These are phyloP conservation scores for Aphelidium insulamus DNA, from an alignment of 371 early-diverging fungal species.

Conservation along the genomic window DNA sequence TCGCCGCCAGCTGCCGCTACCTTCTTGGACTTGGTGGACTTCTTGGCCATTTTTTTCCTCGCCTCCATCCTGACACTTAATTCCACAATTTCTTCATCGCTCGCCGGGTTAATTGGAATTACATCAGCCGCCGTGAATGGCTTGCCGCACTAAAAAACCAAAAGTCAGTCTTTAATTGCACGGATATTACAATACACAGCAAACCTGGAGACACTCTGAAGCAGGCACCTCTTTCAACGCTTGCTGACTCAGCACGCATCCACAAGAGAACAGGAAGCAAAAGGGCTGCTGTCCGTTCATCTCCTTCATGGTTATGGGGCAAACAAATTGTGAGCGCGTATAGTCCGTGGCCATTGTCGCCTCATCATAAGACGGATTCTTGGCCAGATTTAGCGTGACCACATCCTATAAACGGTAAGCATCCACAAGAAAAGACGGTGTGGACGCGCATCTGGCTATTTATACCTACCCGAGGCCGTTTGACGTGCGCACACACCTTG, in stretches of 20 bases:
- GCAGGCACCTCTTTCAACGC: conserved; percentile 53
- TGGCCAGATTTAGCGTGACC: conserved; percentile 37
- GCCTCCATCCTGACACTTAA: no score
- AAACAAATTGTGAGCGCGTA: conserved; percentile 34
- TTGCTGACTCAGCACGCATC: conserved; percentile 67
- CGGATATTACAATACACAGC: conserved; percentile 1
- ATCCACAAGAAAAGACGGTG: background rate
- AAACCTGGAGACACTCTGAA: conserved; percentile 26
- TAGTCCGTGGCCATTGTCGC: conserved; percentile 21
- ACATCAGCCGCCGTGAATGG: conserved; percentile 30
- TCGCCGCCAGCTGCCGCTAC: conserved; percentile 6
- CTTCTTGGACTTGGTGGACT: conserved; percentile 10
- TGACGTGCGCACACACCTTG: conserved; percentile 55
- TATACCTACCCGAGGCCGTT: conserved; percentile 10
- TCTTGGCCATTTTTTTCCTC: conserved; percentile 17
- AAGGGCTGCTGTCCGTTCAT: conserved; percentile 78
- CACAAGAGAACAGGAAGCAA: conserved; percentile 52
- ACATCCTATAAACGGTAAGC: conserved; percentile 55
- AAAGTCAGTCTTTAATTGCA: background rate
- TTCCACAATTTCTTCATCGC: no score
- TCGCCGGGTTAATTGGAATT: conserved; percentile 48
- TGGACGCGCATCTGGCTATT: background rate
- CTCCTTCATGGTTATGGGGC: conserved; percentile 77
- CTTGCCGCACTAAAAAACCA: conserved; percentile 30
- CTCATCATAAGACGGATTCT: conserved; percentile 39